A percentile compares a stretch with the other conserved stretches of the same genome.
phyloP scores from a whole-genome alignment of 805 yeast species.

The Metschnikowia matae region DNA sequence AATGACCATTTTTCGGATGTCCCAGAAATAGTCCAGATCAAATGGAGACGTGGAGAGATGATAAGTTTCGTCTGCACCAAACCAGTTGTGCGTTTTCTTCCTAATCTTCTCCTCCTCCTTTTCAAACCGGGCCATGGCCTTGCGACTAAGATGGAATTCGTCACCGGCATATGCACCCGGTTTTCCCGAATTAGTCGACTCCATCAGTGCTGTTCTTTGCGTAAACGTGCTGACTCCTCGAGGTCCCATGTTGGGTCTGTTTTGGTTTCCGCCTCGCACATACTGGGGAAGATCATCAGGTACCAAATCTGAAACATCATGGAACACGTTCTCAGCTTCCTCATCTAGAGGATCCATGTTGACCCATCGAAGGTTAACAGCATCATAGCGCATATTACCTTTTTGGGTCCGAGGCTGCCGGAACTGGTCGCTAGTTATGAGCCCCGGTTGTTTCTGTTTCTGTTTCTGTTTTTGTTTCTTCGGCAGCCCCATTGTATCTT shows the following conservation, averaged over 20 bases:
- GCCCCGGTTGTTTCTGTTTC: conserved; percentile 23
- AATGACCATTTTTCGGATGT: conserved; percentile 40
- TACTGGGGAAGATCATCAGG: conserved; percentile 18
- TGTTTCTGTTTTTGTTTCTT: conserved; percentile 22
- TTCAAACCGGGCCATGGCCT: conserved; percentile 27
- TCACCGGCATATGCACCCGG: conserved; percentile 15
- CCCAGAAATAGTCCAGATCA: conserved; percentile 36
- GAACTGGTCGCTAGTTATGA: conserved; percentile 32
- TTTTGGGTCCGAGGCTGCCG: conserved; percentile 19
- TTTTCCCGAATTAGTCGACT: conserved; percentile 17
- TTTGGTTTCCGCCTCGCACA: conserved; percentile 3
- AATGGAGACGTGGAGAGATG: conserved; percentile 14
- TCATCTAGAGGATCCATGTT: conserved; percentile 38
- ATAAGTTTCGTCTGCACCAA: conserved; percentile 27
- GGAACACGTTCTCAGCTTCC: conserved; percentile 38
- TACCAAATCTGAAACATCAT: conserved; percentile 45
- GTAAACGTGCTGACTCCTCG: conserved; percentile 37
- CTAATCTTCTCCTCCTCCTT: conserved; percentile 35
- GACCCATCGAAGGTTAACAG: conserved; percentile 56
- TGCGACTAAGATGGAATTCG: conserved; percentile 26
- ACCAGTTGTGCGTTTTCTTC: conserved; percentile 38
- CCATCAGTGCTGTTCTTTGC: conserved; percentile 33
- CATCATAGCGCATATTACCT: conserved; percentile 56
- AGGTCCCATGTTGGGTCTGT: not conserved
- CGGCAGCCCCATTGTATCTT: conserved; percentile 19